phyloP scores from a whole-genome alignment of 2,329 filamentous ascomycete species.

The Cytospora schulzeri region DNA sequence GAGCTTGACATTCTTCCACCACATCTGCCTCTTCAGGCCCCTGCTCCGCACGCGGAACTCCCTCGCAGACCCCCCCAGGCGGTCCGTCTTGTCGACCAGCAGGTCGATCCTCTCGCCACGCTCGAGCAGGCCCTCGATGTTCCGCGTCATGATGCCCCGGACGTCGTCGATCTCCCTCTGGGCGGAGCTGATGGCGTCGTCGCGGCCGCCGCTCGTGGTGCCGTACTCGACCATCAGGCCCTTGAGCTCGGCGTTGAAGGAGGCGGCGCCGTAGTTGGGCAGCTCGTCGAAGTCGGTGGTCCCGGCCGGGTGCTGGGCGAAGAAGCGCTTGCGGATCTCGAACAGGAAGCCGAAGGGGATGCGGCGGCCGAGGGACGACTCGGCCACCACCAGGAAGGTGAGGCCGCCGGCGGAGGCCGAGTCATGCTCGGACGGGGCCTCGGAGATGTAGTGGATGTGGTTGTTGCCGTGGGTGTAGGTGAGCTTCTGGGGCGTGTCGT shows the following conservation, averaged over 20 bases:
- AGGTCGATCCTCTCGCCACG: conserved; percentile 91
- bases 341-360: conserved; percentile 92
- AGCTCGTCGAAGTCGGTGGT: conserved; percentile 74
- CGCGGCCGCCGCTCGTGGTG: conserved; percentile 70
- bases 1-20: conserved; percentile 99
- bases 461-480: conserved; percentile 91
- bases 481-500: conserved; percentile 78
- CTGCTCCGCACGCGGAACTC: conserved; percentile 89
- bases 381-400: conserved; percentile 88
- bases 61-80: conserved; percentile 81
- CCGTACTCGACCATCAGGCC: conserved; percentile 82
- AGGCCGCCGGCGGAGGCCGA: conserved; percentile 73
- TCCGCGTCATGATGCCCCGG: conserved; percentile 90
- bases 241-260: conserved; percentile 81
- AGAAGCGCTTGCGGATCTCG: conserved; percentile 87
- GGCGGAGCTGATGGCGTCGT: conserved; percentile 82
- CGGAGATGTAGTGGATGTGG: conserved; percentile 94
- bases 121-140: conserved; percentile 88
- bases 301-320: conserved; percentile 66
- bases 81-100: conserved; percentile 94
- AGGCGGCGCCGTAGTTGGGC: conserved; percentile 86
- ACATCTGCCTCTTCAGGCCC: conserved; percentile 90
- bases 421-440: conserved; percentile 70
- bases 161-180: conserved; percentile 92
- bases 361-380: conserved; percentile 77